Conservation (phyloP, 768 basidiomycete species). For the Pisolithus albus region DNA sequence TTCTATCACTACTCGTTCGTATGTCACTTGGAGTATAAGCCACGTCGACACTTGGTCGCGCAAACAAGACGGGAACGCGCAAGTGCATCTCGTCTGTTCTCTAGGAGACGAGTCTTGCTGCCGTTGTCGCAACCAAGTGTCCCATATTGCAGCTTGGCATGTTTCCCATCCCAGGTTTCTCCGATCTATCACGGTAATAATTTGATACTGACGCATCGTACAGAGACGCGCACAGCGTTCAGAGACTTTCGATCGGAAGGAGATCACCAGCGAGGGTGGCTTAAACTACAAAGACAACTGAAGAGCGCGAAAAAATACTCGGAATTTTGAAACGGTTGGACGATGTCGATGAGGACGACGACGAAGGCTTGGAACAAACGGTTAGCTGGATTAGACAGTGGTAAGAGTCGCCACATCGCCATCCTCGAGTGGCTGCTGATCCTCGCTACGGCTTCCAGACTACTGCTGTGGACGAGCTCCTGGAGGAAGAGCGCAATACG, state of each 20-base stretch:
- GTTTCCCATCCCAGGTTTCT: conserved; percentile 69
- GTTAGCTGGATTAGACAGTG: conserved; percentile 53
- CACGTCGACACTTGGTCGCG: no score
- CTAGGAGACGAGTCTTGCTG: no score
- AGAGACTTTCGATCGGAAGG: conserved; percentile 74
- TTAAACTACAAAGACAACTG: conserved; percentile 42
- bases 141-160: conserved; percentile 71
- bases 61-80: no score
- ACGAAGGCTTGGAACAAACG: conserved; percentile 40
- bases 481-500: conserved; percentile 53
- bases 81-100: no score
- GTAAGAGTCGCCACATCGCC: conserved; percentile 31
- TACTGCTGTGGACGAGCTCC: conserved; percentile 50
- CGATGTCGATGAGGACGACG: conserved; percentile 39
- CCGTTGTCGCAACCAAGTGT: conserved; percentile 74
- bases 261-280: conserved; percentile 59
- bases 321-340: conserved; percentile 68
- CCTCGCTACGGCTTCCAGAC: conserved; percentile 32
- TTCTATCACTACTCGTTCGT: no score
- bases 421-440: not conserved
- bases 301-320: conserved; percentile 62
- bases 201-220: not conserved
- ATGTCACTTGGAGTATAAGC: no score
- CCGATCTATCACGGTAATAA: not conserved
- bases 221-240: conserved; percentile 68